Evolutionary conservation across 495 filamentous ascomycete species (phyloP), one percentile per base, ranked within the genome.

Genomic region (Xylaria bambusicola): DNA sequence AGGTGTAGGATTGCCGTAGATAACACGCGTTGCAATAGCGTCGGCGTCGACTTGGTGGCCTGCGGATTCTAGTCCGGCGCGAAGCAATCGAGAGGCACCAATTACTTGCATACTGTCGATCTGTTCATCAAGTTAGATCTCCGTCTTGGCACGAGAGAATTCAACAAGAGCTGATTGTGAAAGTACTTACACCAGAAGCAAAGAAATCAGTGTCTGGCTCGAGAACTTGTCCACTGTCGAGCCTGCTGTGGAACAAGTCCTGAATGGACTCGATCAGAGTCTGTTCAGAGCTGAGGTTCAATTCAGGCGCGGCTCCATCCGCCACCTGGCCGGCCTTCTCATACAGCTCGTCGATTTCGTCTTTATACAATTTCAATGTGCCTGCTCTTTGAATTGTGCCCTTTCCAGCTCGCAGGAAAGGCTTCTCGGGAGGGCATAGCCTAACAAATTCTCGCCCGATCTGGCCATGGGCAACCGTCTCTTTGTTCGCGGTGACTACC

Each of bases 41-140:
- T 68, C 47, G 13, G 60, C 41, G 44, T 75, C 66, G 10, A 77
- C 49, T 0, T 62, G 45, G 24, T 68, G 27, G 0, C 70, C 74
- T 2, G 70, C 57, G 2, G 66, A 68, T 23, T 70, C 56, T 3
- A 80, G 48, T 1, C 66, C 71, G 0, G 66, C 61, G 13, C 61
- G 67, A 24, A 81, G 62, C 17, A 74, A 57, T 12, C 73, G 72
- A n/a, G 69, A 68, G 6, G 73, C 66, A n/a, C 65, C 66, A 24
- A 77, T 72, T 13, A 77, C 74, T 35, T 82, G 77, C 63, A 86
- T 70, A 21, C 82, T 86, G 61, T 86, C 82, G 35, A 86, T 49
- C 58, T 27, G 73, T 73, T 3, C 62, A 56, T 35, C 60, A 24
- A 53, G 78, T 78, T 36, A 76, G 62, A 58, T 73, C 70, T 7